Evolutionary conservation across 2,329 filamentous ascomycete species (phyloP), one percentile per base, ranked within the genome.

Genomic region (Waltergamsia citrina): DNA sequence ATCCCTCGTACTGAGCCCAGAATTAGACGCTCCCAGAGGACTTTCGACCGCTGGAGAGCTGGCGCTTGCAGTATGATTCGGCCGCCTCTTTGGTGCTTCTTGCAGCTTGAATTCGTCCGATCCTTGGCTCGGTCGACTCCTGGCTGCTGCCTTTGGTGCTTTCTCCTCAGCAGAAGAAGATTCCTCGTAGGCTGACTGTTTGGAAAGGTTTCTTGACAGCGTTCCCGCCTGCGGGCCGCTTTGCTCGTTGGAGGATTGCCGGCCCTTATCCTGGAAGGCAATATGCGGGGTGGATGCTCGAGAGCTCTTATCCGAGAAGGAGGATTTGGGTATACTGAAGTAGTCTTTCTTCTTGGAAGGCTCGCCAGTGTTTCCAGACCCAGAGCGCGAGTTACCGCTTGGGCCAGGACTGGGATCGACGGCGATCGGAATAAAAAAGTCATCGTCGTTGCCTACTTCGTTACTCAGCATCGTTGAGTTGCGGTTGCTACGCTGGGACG

Each of bases 191-290:
- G 44, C 18, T 40, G 39, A 23, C 45, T 47, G 60, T 47, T 66
- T 73, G 34, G 60, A 73, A 28, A 60, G 58, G 53, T 60, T 71
- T 46, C 58, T 69, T 41, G 51, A 57, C 37, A 63, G 60, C 32
- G 60, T 56, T 47, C 66, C 78, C 17, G 65, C 59, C 30, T 71
- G 63, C 2, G 67, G 62, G 24, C 69, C 71, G 20, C 74, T 65
- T 17, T 75, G 60, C 9, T 80, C 74, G 3, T 77, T 74, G 1
- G 78, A 78, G 14, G 48, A 21, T 30, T 57, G 51, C 3, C 83
- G 74, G 3, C 76, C 75, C 56, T 88, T 92, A 48, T 94, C 85
- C 53, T 94, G 86, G 52, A 87, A 93, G 16, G 86, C 83, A 47
- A 94, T 94, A 49, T 94, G 87, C n/a, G 87, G 85, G 12, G 85